These are phyloP conservation scores for Plectranthus barbatus DNA, from an alignment of 257 asterid genomes.

Conservation along the genomic window DNA sequence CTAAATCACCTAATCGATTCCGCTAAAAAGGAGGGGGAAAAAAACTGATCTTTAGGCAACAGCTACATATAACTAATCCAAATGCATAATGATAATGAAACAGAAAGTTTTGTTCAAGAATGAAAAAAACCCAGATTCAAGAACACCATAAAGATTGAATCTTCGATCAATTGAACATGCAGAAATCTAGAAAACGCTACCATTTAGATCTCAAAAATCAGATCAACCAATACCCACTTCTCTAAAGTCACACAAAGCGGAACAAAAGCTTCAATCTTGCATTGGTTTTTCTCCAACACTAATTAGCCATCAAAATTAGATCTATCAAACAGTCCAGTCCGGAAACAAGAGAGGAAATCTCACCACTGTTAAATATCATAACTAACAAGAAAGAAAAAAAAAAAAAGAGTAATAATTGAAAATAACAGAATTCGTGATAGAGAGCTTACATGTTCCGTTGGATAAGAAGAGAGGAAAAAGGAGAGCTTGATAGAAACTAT, in stretches of 20 bases:
- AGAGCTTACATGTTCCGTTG: slow-evolving; percentile 57
- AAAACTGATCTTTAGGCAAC: slow-evolving; percentile 9
- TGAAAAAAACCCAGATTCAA: slow-evolving; percentile 25
- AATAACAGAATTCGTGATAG: slow-evolving; percentile 11
- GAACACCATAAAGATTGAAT: slow-evolving; percentile 20
- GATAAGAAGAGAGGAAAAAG: slow-evolving; percentile 38
- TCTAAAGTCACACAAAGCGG: slow-evolving; percentile 16
- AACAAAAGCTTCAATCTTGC: slow-evolving; percentile 33
- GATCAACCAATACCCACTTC: slow-evolving; percentile 45
- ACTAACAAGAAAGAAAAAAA: not conserved
- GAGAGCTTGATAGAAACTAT: slow-evolving; percentile 32
- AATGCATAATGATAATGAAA: slow-evolving; percentile 1
- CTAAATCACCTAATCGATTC: too few species aligned
- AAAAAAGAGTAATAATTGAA: not conserved
- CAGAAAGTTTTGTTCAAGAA: slow-evolving; percentile 1
- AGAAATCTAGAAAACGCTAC: slow-evolving; percentile 13
- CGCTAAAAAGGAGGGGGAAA: too few species aligned
- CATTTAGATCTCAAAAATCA: slow-evolving; percentile 49
- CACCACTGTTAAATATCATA: not conserved
- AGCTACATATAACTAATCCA: slow-evolving; percentile 14
- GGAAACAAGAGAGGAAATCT: not conserved
- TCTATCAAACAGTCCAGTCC: slow-evolving; percentile 32
- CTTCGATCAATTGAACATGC: slow-evolving; percentile 30
- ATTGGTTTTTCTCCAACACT: slow-evolving; percentile 20
- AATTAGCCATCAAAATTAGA: slow-evolving; percentile 22